phyloP scores from a whole-genome alignment of 2,329 filamentous ascomycete species.

The Helotiales sp. region DNA sequence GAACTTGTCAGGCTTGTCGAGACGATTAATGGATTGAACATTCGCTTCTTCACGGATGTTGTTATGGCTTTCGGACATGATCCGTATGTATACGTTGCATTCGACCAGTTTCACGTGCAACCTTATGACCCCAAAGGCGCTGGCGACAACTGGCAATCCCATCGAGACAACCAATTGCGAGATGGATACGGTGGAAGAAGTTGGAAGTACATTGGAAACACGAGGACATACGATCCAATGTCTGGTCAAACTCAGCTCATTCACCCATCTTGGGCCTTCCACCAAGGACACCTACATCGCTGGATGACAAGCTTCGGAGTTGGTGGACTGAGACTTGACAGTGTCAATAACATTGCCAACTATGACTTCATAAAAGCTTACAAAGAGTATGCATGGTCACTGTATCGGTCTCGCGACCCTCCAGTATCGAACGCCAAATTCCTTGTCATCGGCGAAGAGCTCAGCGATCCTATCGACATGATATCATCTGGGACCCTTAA shows the following conservation, averaged over 20 bases:
- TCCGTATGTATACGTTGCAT: conserved; percentile 21
- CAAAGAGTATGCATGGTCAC: conserved; percentile 18
- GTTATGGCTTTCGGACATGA: conserved; percentile 24
- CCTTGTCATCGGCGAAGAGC: conserved; percentile 23
- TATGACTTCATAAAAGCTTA: conserved; percentile 22
- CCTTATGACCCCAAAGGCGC: conserved; percentile 7
- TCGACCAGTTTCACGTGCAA: conserved; percentile 18
- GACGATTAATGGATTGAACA: conserved; percentile 15
- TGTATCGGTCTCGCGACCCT: conserved; percentile 12
- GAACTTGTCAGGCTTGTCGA: conserved; percentile 15
- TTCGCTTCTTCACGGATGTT: conserved; percentile 21
- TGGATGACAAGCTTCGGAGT: conserved; percentile 23
- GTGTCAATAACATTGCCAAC: conserved; percentile 22
- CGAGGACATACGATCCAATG: conserved; percentile 17
- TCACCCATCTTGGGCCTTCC: conserved; percentile 19
- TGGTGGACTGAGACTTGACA: conserved; percentile 20
- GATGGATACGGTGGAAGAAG: conserved; percentile 19
- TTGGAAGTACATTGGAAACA: conserved; percentile 16
- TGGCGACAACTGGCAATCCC: conserved; percentile 17
- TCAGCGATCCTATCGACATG: conserved; percentile 19
- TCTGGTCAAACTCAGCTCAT: conserved; percentile 9
- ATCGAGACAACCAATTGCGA: conserved; percentile 3
- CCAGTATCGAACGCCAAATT: conserved; percentile 16
- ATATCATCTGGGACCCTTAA: conserved; percentile 14
- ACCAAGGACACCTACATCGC: conserved; percentile 17